Base-by-base conservation (phyloP, 169 alveolate genomes). In the Theileria annulata region DNA sequence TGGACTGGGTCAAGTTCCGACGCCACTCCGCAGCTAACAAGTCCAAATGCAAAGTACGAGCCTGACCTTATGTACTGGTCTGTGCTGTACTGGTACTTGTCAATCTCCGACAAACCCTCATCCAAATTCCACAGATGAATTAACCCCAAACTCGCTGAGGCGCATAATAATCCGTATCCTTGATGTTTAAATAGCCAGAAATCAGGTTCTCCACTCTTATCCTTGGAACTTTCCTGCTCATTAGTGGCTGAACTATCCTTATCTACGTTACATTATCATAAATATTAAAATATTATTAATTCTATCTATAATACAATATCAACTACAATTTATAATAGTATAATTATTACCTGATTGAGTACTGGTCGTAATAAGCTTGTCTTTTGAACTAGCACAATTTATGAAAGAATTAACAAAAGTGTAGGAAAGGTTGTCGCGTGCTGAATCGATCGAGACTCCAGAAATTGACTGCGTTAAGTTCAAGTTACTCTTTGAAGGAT, bases 381-480 rank as follows among this genome's bases (percentile, higher is more conserved):
- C 66, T 25, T 21, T 56, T 10, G 66, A 56, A 8, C 30, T 96
- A 13, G 99, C 99, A 33, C 97, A 98, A 87, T 98, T 98, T n/a
- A 98, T 98, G 87, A 98, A 96, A n/a, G 99, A 99, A 82, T 97
- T 97, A 54, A 97, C 99, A 73, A 96, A 96, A 1, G 99, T 94
- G 33, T 97, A 91, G 0, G 99, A 98, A 71, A 98, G 87, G 77
- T 98, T 98, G 73, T 96, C 98, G 80, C 96, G 92, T 2, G 98
- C 97, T 13, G 98, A 93, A 79, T 96, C 99, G 59, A 96, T 73
- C 12, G 86, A 88, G 79, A 77, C 75, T 69, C 87, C 75, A 80
- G 92, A 74, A 77, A 91, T 71, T 75, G 87, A 91, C 47, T 95
- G 96, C 48, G 13, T 48, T 51, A 80, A 28, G 17, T 31, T 30